phyloP scores from a whole-genome alignment of 371 early-diverging fungal genomes.

The Mucor mucedo region DNA sequence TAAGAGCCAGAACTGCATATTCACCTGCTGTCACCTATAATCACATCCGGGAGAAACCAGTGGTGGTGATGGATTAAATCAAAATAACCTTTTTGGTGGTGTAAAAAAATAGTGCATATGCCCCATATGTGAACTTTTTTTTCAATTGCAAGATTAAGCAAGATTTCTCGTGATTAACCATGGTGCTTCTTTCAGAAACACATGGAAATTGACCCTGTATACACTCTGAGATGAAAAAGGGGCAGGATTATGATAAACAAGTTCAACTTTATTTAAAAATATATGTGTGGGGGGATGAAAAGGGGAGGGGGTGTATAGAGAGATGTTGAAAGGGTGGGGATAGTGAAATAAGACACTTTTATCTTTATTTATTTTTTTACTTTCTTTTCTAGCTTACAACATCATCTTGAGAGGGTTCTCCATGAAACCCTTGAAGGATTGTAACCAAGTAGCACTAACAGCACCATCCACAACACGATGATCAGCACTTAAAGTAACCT shows the following conservation, averaged over 20 bases:
- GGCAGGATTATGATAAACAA: background rate
- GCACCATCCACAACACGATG: constrained; percentile 98
- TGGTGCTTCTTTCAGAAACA: no score
- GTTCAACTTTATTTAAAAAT: constrained; percentile 6
- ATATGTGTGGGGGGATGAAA: background rate
- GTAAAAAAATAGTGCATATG: no score
- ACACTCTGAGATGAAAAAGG: background rate
- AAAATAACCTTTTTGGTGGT: background rate
- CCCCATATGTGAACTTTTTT: no score
- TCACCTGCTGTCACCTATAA: no score
- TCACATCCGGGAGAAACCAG: background rate
- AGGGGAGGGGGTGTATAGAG: background rate
- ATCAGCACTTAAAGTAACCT: constrained; percentile 92
- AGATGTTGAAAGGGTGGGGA: background rate
- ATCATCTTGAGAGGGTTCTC: constrained; percentile 96
- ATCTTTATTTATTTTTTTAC: background rate
- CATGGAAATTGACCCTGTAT: no score
- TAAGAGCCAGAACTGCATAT: background rate
- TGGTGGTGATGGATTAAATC: background rate
- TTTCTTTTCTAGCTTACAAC: constrained; percentile 62
- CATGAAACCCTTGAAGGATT: constrained; percentile 90
- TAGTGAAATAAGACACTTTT: background rate
- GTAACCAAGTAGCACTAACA: constrained; percentile 92
- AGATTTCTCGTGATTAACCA: no score
- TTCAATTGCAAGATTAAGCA: no score